Base-by-base conservation (phyloP, 140 eudicot genomes). In the Anethum foeniculum region DNA sequence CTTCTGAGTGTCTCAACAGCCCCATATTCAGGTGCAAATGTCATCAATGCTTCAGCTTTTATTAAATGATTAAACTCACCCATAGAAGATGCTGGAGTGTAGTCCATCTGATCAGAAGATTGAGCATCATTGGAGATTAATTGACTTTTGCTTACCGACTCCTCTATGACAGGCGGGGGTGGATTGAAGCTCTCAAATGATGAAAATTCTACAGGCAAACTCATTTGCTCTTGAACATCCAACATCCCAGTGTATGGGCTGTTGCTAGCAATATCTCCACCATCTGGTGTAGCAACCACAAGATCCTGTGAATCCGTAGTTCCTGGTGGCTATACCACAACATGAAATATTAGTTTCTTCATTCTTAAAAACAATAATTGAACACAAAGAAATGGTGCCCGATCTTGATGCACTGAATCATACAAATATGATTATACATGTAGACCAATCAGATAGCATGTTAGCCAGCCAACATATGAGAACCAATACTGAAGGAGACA, bases 21-120 rank as follows among this genome's bases (percentile, higher is more conserved):
- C 85, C 96, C 92, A 52, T 92, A 95, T 82, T 95, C 99, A 32
- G 96, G 96, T 73, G 99, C 99, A 84, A 95, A 93, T 79, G 99
- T 87, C 96, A 95, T 91, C 78, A 91, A 60, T 56, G 97, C 99
- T 86, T 95, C 99, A 27, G 93, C 92, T 87, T 95, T 95, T 56
- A 95, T 88, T 36, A 93, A 77, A 75, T 95, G 85, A 65, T 92
- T 97, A 51, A 92, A 91, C 85, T 93, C 97, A 19, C 80, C 80
- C 21, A 82, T 83, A 38, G 49, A 78, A 80, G 90, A 75, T 30
- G 91, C 90, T 44, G 88, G 92, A 75, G 90, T 80, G 76, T 83
- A 86, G 83, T 82, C 88, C 86, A 85, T 84, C 58, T 84, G 88
- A 81, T 81, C 93, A 75, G 98, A 86, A 78, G 96, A 84, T 14